These are phyloP conservation scores for Leishmania major DNA, from an alignment of 208 protist genomes.

Conservation along the genomic window DNA sequence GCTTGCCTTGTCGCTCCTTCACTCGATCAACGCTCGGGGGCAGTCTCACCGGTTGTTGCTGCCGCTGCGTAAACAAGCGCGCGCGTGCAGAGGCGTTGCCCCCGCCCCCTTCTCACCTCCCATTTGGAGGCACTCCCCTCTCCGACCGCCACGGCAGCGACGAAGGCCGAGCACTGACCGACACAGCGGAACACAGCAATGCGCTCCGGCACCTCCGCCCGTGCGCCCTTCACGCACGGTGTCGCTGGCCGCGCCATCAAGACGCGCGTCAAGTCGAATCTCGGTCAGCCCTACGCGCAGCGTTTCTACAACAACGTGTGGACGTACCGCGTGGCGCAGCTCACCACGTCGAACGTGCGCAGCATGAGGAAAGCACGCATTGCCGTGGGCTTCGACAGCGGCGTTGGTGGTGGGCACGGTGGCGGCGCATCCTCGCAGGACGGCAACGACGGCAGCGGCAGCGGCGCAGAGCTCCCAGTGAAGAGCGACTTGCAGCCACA, in stretches of 20 bases:
- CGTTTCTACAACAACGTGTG: conserved; percentile 80
- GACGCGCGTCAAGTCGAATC: conserved; percentile 72
- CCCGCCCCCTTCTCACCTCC: neutral
- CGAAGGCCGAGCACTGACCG: neutral
- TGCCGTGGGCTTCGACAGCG: conserved; percentile 46
- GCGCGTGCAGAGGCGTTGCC: neutral
- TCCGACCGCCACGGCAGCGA: neutral
- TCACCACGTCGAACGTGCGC: conserved; percentile 81
- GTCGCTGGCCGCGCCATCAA: conserved; percentile 66
- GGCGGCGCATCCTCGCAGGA: conserved; percentile 1
- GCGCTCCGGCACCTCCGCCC: neutral
- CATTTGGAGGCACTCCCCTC: neutral
- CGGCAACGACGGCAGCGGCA: conserved; percentile 16
- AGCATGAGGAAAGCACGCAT: conserved; percentile 62
- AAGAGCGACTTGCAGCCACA: conserved; percentile 87
- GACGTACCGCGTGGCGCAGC: conserved; percentile 81
- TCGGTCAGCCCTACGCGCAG: conserved; percentile 56
- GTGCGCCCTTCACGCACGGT: conserved; percentile 42
- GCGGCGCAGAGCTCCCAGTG: conserved; percentile 42
- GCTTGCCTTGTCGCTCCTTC: neutral
- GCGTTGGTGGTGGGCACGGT: conserved; percentile 13
- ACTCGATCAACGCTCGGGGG: neutral
- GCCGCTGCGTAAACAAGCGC: neutral
- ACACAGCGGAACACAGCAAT: conserved; percentile 1
- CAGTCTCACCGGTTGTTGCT: neutral